A percentile compares a stretch with the other conserved stretches of the same genome.
These are phyloP conservation scores for Puccinia triticina DNA, from an alignment of 1,284 basidiomycete genomes.

Conservation along the genomic window DNA sequence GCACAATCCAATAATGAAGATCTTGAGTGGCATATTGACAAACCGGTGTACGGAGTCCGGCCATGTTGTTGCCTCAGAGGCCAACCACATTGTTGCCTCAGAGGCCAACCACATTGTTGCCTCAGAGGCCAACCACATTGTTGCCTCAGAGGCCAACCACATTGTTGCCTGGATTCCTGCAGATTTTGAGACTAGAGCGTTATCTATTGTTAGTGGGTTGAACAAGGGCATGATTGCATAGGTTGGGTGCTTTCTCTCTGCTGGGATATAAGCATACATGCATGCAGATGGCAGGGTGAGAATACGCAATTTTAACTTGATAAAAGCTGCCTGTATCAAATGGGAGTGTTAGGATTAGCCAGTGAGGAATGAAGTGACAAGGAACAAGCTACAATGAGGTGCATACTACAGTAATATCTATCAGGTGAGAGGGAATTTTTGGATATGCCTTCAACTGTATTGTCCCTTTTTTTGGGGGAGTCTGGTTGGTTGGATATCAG, in stretches of 20 bases:
- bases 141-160: constrained; percentile 4
- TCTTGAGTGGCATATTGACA: constrained; percentile 34
- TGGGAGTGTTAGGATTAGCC: too few relatives aligned
- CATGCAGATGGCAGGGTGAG: constrained; percentile 5
- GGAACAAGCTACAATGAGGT: background rate
- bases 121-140: background rate
- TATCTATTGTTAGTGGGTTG: background rate
- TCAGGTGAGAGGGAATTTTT: too few relatives aligned
- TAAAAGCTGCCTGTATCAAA: constrained; percentile 14
- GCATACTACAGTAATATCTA: constrained; percentile 18
- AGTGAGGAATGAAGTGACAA: background rate
- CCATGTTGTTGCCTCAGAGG: background rate
- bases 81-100: background rate
- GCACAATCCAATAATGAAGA: constrained; percentile 38
- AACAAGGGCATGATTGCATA: constrained; percentile 14
- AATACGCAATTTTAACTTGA: background rate
- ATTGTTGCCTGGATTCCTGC: background rate
- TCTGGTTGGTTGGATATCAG: too few relatives aligned
- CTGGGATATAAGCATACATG: constrained; percentile 22
- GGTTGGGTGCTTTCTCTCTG: background rate
- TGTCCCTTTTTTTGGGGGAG: too few relatives aligned
- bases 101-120: too few relatives aligned
- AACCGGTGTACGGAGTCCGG: constrained; percentile 8
- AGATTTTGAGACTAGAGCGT: background rate
- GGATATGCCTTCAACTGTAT: too few relatives aligned